A percentile compares a stretch with the other conserved stretches of the same genome.
phyloP scores from a whole-genome alignment of 192 early-diverging fungal species.

The Oehlia diaphana region DNA sequence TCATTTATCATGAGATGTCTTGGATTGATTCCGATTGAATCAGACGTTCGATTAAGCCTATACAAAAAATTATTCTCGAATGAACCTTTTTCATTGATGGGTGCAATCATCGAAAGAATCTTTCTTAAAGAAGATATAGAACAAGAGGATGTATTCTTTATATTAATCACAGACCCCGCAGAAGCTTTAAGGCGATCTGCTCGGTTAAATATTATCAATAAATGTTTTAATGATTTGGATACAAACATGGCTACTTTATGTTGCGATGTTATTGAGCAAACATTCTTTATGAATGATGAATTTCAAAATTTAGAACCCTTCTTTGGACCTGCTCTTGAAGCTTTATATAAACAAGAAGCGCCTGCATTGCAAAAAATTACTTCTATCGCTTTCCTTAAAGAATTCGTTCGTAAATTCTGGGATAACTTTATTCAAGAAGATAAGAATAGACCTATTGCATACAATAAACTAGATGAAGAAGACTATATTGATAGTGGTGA shows the following conservation, averaged over 20 bases:
- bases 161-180: background rate
- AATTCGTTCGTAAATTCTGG: constrained; percentile 28
- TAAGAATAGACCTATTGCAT: background rate
- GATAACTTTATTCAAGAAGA: background rate
- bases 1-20: constrained; percentile 18
- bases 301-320: background rate
- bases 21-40: background rate
- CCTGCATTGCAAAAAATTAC: constrained; percentile 13
- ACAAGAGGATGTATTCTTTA: background rate
- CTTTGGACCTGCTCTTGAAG: background rate
- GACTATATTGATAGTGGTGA: background rate
- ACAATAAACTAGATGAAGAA: background rate
- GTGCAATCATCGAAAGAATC: constrained; percentile 6
- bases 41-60: background rate
- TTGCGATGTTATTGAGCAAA: constrained; percentile 26
- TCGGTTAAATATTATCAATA: constrained; percentile 17
- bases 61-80: constrained; percentile 19
- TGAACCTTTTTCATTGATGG: background rate
- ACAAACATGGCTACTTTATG: constrained; percentile 20
- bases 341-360: background rate
- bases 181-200: background rate
- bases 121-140: background rate
- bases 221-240: background rate
- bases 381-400: constrained; percentile 25
- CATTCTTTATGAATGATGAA: constrained; percentile 9